Evolutionary conservation across 1,284 basidiomycete genomes (phyloP), one percentile per base, ranked within the genome.

Genomic region (Ceratobasidium sp.): DNA sequence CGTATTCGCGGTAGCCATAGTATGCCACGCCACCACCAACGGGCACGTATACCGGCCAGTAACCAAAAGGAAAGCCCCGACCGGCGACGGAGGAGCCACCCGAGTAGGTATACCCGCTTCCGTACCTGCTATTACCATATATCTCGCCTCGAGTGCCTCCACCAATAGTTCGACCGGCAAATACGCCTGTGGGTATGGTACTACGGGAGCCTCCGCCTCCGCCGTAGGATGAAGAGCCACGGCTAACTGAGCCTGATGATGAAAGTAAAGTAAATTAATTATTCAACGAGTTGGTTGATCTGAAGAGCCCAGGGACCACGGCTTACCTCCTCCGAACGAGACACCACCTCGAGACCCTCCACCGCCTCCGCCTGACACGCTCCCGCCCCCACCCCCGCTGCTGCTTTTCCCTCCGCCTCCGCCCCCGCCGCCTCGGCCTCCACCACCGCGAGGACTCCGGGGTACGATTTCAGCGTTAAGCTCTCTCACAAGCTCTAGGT

Each of bases 51-150:
- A 80, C 57, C 0, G 80, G 80, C 72, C 77, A 80, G 50, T 80
- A 80, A 9, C 73, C 75, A 57, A 75, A 81, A 1, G 79, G 79
- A 31, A 80, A 78, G 5, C 76, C 75, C 4, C 78, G 44, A 9
- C 76, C 76, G 14, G 72, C 33, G 11, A 79, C 75, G 44, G 53
- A 78, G 41, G 51, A 73, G 22, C 77, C 75, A 7, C 53, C 75
- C 5, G 75, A 77, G 60, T 79, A 79, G 2, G 78, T 75, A 60
- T 79, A 71, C 11, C 79, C 79, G 41, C 75, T 78, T n/a, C 79
- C 79, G 44, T 78, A 79, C 27, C 72, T 59, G 31, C 69, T 47
- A 27, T 65, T 76, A 3, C 79, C 79, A 36, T 77, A 78, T 11
- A 79, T 62, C 36, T 74, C 63, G 19, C 48, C 45, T 22, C 77